Conservation (phyloP, 1,284 basidiomycete species). For the Sporisorium iseilematis-ciliati region DNA sequence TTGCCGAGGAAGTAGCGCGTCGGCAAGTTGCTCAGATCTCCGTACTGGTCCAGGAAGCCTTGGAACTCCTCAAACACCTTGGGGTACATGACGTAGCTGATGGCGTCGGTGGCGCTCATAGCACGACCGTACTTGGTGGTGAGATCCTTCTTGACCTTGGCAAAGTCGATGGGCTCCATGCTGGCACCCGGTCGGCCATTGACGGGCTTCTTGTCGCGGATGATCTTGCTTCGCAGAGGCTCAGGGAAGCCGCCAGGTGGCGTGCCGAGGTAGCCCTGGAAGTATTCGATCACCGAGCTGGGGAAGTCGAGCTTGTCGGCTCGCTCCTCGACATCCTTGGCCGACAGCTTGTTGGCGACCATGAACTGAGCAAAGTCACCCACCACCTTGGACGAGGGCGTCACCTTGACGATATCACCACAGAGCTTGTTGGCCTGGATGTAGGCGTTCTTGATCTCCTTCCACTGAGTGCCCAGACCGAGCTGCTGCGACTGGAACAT, state of each 20-base stretch:
- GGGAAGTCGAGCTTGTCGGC: slow-evolving; percentile 97
- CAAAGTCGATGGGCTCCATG: slow-evolving; percentile 91
- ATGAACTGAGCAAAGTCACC: slow-evolving; percentile 98
- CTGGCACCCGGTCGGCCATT: slow-evolving; percentile 90
- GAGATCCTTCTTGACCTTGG: slow-evolving; percentile 92
- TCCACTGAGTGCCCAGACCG: slow-evolving; percentile 97
- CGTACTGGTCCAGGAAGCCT: slow-evolving; percentile 91
- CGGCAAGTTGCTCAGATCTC: slow-evolving; percentile 84
- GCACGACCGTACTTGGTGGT: slow-evolving; percentile 93
- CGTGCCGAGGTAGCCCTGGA: slow-evolving; percentile 84
- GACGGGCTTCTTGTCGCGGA: slow-evolving; percentile 92
- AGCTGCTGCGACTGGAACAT: slow-evolving; percentile 98
- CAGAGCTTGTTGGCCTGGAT: slow-evolving; percentile 79
- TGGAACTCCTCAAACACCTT: slow-evolving; percentile 98
- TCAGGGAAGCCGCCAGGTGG: slow-evolving; percentile 93
- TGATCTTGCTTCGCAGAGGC: slow-evolving; percentile 88
- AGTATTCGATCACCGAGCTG: slow-evolving; percentile 74
- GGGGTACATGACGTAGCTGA: slow-evolving; percentile 95
- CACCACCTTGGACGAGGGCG: slow-evolving; percentile 98
- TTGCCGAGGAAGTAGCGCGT: slow-evolving; percentile 97
- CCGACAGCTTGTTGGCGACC: slow-evolving; percentile 91
- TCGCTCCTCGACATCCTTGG: slow-evolving; percentile 85
- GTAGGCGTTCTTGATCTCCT: slow-evolving; percentile 98
- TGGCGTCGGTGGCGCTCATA: slow-evolving; percentile 85
- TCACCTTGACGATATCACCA: slow-evolving; percentile 99